Evolutionary conservation across 2,329 filamentous ascomycete genomes (phyloP), one percentile per base, ranked within the genome.

Genomic region (Curvularia sp.): DNA sequence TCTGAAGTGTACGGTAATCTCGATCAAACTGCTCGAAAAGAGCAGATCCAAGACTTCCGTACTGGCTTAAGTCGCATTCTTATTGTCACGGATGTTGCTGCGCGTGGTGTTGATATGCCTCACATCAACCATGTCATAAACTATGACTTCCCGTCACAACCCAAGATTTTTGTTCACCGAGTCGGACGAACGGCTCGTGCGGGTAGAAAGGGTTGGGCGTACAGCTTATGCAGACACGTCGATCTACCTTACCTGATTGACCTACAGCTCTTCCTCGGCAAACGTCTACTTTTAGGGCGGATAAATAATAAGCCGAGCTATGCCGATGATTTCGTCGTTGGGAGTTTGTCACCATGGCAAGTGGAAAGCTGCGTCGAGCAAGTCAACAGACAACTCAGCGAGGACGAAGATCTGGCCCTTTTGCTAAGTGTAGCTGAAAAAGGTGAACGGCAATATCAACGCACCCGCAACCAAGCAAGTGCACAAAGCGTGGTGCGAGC

Each of bases 111-210:
- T 61, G 95, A 99, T 86, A 97, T 99, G 66, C 95, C 95, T 0
- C 86, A 97, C 47, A 84, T 99, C 35, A 93, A 92, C 56, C 98
- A 99, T 74, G 95, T 99, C 58, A 94, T 99, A 82, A 98, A 99
- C 82, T 99, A 96, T 78, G 94, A 98, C 73, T 99, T 99, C 65
- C 94, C 95, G 3, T 91, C 94, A 1, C 95, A 98, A 71, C 92
- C 95, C 20, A 99, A 99, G 79, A 88, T 99, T 42, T 99, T 96
- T 70, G 90, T 99, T 28, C 95, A 99, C 78, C 89, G 95, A 74
- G 95, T 99, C 47, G 95, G 95, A 70, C 89, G 95, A 79, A 99
- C 96, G 26, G 96, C 95, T 41, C 88, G 95, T 85, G 96, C 96
- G 44, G 95, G 94, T 13, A 89, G 92, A 69, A 88, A 89, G 65